Percentiles rank a stretch among this genome's conserved stretches.
These are phyloP conservation scores for Berberis vulgaris DNA, from an alignment of 164 flowering plant species.

Conservation along the genomic window DNA sequence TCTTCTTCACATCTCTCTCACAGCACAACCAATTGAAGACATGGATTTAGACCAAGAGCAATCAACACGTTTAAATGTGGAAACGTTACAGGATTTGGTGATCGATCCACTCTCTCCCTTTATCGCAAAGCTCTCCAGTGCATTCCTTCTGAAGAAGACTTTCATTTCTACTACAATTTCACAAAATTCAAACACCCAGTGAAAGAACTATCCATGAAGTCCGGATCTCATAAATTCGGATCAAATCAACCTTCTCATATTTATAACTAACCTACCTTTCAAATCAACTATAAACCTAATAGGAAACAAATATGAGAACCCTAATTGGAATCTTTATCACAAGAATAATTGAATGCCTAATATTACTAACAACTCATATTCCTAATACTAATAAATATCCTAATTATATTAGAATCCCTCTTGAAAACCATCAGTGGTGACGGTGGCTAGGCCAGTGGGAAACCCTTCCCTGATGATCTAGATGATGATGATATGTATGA, in stretches of 20 bases:
- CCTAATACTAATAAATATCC: too few relatives aligned
- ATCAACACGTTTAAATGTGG: constrained; percentile 8
- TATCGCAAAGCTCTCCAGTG: constrained; percentile 42
- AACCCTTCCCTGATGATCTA: constrained; percentile 30
- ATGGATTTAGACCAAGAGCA: too few relatives aligned
- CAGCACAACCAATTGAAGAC: too few relatives aligned
- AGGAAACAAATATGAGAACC: too few relatives aligned
- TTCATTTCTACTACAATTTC: constrained; percentile 79
- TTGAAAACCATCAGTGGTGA: constrained; percentile 42
- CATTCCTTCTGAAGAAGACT: constrained; percentile 59
- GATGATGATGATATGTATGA: constrained; percentile 37
- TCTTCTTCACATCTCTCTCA: too few relatives aligned
- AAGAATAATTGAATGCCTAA: too few relatives aligned
- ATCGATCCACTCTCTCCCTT: constrained; percentile 42
- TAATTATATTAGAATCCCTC: constrained; percentile 5
- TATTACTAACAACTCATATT: too few relatives aligned
- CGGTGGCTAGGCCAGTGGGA: constrained; percentile 22
- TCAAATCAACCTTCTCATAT: too few relatives aligned
- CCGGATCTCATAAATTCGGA: constrained; percentile 8
- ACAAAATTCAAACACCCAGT: constrained; percentile 60
- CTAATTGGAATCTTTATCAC: too few relatives aligned
- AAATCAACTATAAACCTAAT: too few relatives aligned
- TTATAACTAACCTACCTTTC: too few relatives aligned
- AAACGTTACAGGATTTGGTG: constrained; percentile 20
- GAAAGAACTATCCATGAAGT: constrained; percentile 25